A percentile compares a stretch with the other conserved stretches of the same genome.
phyloP scores from a whole-genome alignment of 192 early-diverging fungal species.

The Umbelopsis isabellina region DNA sequence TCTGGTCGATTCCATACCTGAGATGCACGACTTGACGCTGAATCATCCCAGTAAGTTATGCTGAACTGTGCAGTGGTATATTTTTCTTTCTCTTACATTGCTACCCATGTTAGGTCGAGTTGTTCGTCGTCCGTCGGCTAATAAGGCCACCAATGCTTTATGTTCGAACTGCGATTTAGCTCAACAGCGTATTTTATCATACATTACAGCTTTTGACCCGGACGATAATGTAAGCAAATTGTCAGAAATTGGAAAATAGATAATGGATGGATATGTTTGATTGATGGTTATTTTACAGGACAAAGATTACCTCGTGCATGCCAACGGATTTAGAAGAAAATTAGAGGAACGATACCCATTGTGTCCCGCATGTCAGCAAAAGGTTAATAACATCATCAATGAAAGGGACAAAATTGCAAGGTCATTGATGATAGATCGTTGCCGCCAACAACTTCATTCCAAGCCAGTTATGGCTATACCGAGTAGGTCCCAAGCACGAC shows the following conservation, averaged over 20 bases:
- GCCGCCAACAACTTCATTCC: slow-evolving; percentile 2
- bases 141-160: neutral
- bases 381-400: slow-evolving; percentile 2
- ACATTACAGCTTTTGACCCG: slow-evolving; percentile 4
- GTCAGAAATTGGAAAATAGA: neutral
- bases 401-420: slow-evolving; percentile 7
- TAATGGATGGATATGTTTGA: neutral
- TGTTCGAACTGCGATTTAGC: slow-evolving; percentile 16
- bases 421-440: slow-evolving; percentile 12
- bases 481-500: neutral
- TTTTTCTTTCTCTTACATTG: neutral
- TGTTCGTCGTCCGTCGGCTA: neutral
- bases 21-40: slow-evolving; percentile 1
- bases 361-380: neutral
- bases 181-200: slow-evolving; percentile 9
- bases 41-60: slow-evolving; percentile 4
- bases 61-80: neutral
- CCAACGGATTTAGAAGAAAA: neutral
- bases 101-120: neutral
- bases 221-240: slow-evolving; percentile 4
- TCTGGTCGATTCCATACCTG: slow-evolving; percentile 7
- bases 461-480: slow-evolving; percentile 3
- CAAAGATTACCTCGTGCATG: slow-evolving; percentile 5
- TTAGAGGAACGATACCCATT: slow-evolving; percentile 13
- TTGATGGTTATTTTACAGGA: neutral